A percentile compares a stretch with the other conserved stretches of the same genome.
Conservation (phyloP, 2,329 filamentous ascomycete genomes). For the Nothophaeocryptopus gaeumannii region DNA sequence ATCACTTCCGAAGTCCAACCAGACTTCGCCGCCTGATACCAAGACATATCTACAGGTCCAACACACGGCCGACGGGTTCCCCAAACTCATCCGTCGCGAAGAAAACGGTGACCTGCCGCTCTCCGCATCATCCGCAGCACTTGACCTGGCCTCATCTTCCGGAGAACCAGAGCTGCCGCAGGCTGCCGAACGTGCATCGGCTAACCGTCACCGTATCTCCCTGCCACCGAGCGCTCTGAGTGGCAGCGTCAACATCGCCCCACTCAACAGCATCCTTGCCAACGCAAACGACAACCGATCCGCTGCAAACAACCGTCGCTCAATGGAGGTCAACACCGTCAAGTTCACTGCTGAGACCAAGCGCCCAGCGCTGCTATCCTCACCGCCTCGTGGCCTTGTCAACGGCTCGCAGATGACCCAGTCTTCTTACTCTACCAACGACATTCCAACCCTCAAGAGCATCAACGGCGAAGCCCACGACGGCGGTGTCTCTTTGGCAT, state of each 20-base stretch:
- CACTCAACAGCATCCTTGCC: slow-evolving; percentile 39
- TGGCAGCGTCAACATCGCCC: slow-evolving; percentile 34
- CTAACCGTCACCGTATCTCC: slow-evolving; percentile 43
- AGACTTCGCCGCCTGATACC: slow-evolving; percentile 60
- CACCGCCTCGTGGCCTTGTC: slow-evolving; percentile 56
- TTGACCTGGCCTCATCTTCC: slow-evolving; percentile 74
- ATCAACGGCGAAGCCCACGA: slow-evolving; percentile 55
- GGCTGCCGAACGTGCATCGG: slow-evolving; percentile 62
- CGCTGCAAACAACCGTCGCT: slow-evolving; percentile 44
- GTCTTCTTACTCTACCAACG: slow-evolving; percentile 85
- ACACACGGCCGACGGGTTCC: slow-evolving; percentile 79
- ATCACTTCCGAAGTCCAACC: slow-evolving; percentile 29
- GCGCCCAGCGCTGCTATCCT: slow-evolving; percentile 51
- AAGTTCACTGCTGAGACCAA: slow-evolving; percentile 44
- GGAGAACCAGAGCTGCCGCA: slow-evolving; percentile 52
- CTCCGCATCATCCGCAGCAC: slow-evolving; percentile 72
- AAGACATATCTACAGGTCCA: slow-evolving; percentile 69
- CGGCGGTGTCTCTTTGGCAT: slow-evolving; percentile 27
- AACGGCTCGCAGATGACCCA: slow-evolving; percentile 71
- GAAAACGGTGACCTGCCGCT: slow-evolving; percentile 59
- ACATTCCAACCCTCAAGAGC: slow-evolving; percentile 81
- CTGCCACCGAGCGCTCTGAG: slow-evolving; percentile 37
- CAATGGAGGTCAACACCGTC: slow-evolving; percentile 40
- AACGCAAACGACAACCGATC: slow-evolving; percentile 42
- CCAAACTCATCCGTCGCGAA: slow-evolving; percentile 70